Conservation (phyloP, 441 rosid species). For the Eutrema salsugineum region DNA sequence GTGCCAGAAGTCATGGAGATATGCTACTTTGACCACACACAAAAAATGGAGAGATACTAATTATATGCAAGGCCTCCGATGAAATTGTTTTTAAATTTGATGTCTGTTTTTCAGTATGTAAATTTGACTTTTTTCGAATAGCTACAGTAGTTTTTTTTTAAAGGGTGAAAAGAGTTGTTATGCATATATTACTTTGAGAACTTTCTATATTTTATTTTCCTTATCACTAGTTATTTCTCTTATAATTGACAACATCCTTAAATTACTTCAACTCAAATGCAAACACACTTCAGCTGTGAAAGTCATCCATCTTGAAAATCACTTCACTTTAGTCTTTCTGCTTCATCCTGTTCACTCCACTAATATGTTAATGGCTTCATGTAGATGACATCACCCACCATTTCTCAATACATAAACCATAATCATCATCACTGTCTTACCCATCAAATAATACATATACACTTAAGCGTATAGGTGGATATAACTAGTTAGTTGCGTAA, state of each 20-base stretch:
- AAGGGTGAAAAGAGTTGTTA: neutral
- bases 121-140: neutral
- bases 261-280: neutral
- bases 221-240: neutral
- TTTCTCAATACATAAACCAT: neutral
- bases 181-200: neutral
- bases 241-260: neutral
- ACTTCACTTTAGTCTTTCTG: neutral
- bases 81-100: neutral
- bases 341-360: slow-evolving; percentile 10
- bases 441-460: neutral
- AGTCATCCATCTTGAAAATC: neutral
- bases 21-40: too few relatives aligned
- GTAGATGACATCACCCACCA: slow-evolving; percentile 10
- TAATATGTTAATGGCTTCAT: neutral
- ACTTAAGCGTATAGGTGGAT: neutral
- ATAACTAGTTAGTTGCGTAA: neutral
- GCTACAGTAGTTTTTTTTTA: too few relatives aligned
- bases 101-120: neutral
- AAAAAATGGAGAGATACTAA: neutral
- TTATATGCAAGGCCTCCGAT: neutral
- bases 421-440: neutral
- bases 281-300: neutral
- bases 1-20: neutral
- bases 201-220: neutral